phyloP scores from a whole-genome alignment of 2,329 filamentous ascomycete genomes.

The Gaeumannomyces tritici region DNA sequence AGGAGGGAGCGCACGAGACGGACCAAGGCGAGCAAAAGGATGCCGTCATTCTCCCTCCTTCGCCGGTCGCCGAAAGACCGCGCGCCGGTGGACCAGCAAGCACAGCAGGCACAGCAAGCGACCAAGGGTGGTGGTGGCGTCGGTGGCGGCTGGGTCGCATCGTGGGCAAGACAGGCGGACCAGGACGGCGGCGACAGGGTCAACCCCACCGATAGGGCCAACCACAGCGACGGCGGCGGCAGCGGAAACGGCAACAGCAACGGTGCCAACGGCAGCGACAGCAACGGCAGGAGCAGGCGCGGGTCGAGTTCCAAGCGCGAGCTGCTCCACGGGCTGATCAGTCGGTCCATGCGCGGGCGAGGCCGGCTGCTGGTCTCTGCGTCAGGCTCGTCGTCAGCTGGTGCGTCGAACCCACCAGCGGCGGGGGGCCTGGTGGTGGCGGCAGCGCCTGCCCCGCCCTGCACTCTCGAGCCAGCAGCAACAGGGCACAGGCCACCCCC shows the following conservation, averaged over 20 bases:
- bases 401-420: conserved; percentile 8
- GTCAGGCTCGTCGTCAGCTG: neutral
- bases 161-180: neutral
- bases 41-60: conserved; percentile 22
- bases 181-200: neutral
- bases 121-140: neutral
- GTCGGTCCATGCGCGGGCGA: conserved; percentile 12
- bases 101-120: neutral
- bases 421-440: neutral
- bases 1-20: too few relatives aligned
- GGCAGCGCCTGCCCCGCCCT: neutral
- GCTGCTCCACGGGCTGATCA: conserved; percentile 17
- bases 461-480: neutral
- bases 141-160: neutral
- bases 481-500: neutral
- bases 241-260: neutral
- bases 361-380: conserved; percentile 5
- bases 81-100: conserved; percentile 1
- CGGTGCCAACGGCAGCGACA: conserved; percentile 1
- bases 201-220: neutral
- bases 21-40: conserved; percentile 8
- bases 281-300: conserved; percentile 6
- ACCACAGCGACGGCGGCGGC: neutral
- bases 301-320: conserved; percentile 16
- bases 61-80: conserved; percentile 16